These are phyloP conservation scores for Ceratocystis alfenasii DNA, from an alignment of 2,329 filamentous ascomycete species.

Conservation along the genomic window DNA sequence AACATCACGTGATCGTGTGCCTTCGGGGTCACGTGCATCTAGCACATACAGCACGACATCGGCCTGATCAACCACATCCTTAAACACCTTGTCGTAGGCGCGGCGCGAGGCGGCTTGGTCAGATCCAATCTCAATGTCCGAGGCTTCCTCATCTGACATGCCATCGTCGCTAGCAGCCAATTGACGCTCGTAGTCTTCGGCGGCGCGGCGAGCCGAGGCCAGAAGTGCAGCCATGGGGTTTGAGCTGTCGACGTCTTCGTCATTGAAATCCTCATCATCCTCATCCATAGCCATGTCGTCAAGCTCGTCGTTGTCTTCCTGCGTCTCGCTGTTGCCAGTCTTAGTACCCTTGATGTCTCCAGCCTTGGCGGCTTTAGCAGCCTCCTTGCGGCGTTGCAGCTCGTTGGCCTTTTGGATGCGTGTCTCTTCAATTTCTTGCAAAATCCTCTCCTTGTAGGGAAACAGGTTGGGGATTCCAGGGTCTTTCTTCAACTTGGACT, in stretches of 20 bases:
- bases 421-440: conserved; percentile 88
- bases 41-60: conserved; percentile 90
- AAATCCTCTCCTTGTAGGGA: conserved; percentile 90
- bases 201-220: conserved; percentile 68
- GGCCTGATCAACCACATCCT: conserved; percentile 76
- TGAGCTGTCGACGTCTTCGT: conserved; percentile 51
- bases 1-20: conserved; percentile 79
- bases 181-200: conserved; percentile 59
- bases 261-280: conserved; percentile 44
- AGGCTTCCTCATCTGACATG: conserved; percentile 44
- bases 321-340: conserved; percentile 42
- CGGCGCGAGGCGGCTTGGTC: conserved; percentile 57
- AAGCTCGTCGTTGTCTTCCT: conserved; percentile 38
- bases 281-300: conserved; percentile 40
- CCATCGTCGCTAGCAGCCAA: conserved; percentile 48
- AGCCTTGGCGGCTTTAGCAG: conserved; percentile 56
- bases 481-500: conserved; percentile 90
- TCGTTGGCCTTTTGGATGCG: conserved; percentile 73
- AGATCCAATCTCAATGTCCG: conserved; percentile 39
- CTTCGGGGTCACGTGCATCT: conserved; percentile 81
- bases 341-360: conserved; percentile 43
- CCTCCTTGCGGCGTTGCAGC: conserved; percentile 54
- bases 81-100: conserved; percentile 93
- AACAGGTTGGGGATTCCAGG: conserved; percentile 95
- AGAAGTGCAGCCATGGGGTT: conserved; percentile 90